Conservation (phyloP, 2,329 filamentous ascomycete species). For the Alternaria gansuensis region DNA sequence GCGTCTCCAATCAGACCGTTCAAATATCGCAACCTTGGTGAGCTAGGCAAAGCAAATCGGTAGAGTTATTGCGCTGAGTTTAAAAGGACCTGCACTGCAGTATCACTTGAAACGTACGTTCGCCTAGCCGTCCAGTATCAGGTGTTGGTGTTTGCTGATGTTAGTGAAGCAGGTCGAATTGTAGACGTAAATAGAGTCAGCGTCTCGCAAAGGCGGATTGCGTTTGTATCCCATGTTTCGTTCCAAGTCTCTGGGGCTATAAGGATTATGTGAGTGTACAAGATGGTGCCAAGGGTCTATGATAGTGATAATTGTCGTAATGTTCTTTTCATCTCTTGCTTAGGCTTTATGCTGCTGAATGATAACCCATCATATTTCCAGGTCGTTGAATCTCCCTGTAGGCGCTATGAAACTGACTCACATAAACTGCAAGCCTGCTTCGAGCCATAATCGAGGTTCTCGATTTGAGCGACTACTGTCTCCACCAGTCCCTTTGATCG, state of each 20-base stretch:
- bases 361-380: background rate
- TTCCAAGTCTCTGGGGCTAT: background rate
- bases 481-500: background rate
- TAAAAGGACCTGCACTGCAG: background rate
- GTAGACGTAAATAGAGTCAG: background rate
- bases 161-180: background rate
- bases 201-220: background rate
- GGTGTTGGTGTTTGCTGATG: conserved; percentile 5
- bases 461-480: no score
- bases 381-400: background rate
- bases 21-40: rapidly evolving
- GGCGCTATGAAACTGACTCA: background rate
- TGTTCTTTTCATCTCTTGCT: background rate
- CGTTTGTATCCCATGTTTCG: background rate
- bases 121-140: background rate
- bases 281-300: background rate
- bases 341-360: background rate
- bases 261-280: background rate
- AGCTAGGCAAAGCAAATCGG: background rate
- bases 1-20: background rate
- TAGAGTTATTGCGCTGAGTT: background rate
- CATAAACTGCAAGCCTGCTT: background rate
- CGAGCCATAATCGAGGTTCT: background rate
- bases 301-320: background rate
- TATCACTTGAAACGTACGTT: background rate